Base-by-base conservation (phyloP, 2,329 filamentous ascomycete genomes). In the Shiraia bambusicola region DNA sequence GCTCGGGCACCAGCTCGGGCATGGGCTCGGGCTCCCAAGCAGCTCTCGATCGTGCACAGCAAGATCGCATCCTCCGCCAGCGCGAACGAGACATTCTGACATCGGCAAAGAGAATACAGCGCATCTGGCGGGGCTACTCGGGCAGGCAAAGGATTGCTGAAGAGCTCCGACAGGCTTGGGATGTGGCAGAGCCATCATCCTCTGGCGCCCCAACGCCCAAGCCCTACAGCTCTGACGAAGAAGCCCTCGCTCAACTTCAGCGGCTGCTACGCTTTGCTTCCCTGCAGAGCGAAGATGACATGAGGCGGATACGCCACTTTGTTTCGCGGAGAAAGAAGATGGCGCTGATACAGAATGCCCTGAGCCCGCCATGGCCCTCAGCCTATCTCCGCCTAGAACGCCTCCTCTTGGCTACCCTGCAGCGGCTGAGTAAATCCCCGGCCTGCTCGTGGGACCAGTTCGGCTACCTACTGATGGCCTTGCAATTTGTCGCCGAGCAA, bases 21-120 rank as follows among this genome's bases (percentile, higher is more conserved):
- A 5, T 8, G 19, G 19, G 77, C 8, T 22, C 81, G 1, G 84
- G 83, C 13, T 78, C 87, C 4, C 87, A 88, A 58, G 84, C 86
- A 59, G 86, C 91, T 1, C 79, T 97, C 19, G 87, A 86, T 31
- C 83, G 88, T 57, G 92, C 92, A 19, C 89, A 96, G 62, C 88
- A 90, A 56, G 90, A 96, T 57, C 84, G 93, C 22, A 76, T 84
- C 50, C 80, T 84, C 56, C 81, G 93, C 54, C 88, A 95, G 58
- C 82, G 82, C 36, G 90, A 97, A 60, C 80, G 91, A 56, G 84
- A 88, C 34, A 82, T 83, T 45, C 70, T 91, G 35, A 86, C 84
- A 59, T 88, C 91, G 4, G 81, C 82, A 11, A 84, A 80, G 54
- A 78, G 73, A 35, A 82, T 97, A 52, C 93, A 97, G 67, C 80